These are phyloP conservation scores for Craterostigma plantagineum DNA, from an alignment of 257 asterid genomes.

Conservation along the genomic window DNA sequence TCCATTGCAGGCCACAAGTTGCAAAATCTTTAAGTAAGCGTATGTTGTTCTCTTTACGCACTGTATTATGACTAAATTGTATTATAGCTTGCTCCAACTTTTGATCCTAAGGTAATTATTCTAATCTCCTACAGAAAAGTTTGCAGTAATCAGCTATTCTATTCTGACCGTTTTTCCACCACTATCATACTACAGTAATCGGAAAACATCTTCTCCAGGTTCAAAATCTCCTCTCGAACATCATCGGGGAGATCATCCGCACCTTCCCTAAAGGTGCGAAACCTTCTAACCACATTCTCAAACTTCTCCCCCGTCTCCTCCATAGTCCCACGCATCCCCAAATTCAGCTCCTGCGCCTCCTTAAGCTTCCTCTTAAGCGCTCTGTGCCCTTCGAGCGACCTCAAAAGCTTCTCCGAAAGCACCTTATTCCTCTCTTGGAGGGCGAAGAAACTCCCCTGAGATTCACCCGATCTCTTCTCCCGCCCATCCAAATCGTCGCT, in stretches of 20 bases:
- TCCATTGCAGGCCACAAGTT: conserved; percentile 54
- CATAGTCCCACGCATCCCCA: conserved; percentile 10
- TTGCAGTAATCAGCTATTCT: neutral
- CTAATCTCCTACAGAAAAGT: neutral
- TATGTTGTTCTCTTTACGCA: no score
- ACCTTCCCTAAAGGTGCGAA: conserved; percentile 16
- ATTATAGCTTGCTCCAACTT: neutral
- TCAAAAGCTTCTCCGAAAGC: conserved; percentile 26
- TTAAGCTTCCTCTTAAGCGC: conserved; percentile 22
- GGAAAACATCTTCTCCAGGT: conserved; percentile 18
- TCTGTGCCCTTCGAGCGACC: conserved; percentile 19
- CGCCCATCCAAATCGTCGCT: neutral
- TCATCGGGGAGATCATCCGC: conserved; percentile 12
- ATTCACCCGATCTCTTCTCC: conserved; percentile 7
- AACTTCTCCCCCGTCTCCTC: conserved; percentile 21
- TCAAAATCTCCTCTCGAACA: conserved; percentile 14
- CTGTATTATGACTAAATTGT: conserved; percentile 1
- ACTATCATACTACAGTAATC: neutral
- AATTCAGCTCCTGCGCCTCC: conserved; percentile 17
- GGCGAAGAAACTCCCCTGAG: conserved; percentile 11
- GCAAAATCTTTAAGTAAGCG: conserved; percentile 20
- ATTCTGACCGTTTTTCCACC: no score
- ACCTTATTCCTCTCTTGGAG: conserved; percentile 26
- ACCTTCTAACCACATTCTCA: conserved; percentile 10
- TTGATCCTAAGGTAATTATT: neutral